phyloP scores from a whole-genome alignment of 805 yeast species.

The Wickerhamiella kurtzmanii region DNA sequence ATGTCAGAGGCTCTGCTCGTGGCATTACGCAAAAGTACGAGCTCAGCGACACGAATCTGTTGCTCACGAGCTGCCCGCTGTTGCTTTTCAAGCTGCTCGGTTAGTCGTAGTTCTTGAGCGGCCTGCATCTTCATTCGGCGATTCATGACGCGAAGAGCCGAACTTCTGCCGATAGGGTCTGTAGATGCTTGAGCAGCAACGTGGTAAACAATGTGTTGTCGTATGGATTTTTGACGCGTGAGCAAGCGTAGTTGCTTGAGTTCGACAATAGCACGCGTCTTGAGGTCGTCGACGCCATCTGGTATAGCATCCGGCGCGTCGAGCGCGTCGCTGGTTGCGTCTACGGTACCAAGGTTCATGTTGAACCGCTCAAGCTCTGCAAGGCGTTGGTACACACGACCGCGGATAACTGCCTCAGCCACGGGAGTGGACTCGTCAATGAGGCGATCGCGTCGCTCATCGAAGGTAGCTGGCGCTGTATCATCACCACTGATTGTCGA shows the following conservation, averaged over 20 bases:
- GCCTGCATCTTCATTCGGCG: conserved; percentile 57
- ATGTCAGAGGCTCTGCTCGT: conserved; percentile 19
- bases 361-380: conserved; percentile 31
- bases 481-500: not conserved
- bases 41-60: conserved; percentile 24
- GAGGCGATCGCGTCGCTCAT: conserved; percentile 1
- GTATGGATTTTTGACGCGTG: conserved; percentile 70
- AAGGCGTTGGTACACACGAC: conserved; percentile 31
- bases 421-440: conserved; percentile 5
- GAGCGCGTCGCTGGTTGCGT: conserved; percentile 17
- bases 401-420: conserved; percentile 34
- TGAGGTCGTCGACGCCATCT: conserved; percentile 28
- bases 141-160: conserved; percentile 75
- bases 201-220: conserved; percentile 65
- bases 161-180: conserved; percentile 28
- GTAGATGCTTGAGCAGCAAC: conserved; percentile 63
- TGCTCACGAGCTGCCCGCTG: conserved; percentile 31
- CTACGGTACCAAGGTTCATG: conserved; percentile 24
- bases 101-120: conserved; percentile 49
- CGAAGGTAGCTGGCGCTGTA: not conserved
- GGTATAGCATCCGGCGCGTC: conserved; percentile 21
- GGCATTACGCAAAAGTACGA: conserved; percentile 22
- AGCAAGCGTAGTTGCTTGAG: conserved; percentile 55
- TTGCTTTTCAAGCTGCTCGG: conserved; percentile 34
- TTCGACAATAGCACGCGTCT: conserved; percentile 33